A percentile compares a stretch with the other conserved stretches of the same genome.
These are phyloP conservation scores for Isochrysis galbana DNA, from an alignment of 78 protist genomes.

Conservation along the genomic window DNA sequence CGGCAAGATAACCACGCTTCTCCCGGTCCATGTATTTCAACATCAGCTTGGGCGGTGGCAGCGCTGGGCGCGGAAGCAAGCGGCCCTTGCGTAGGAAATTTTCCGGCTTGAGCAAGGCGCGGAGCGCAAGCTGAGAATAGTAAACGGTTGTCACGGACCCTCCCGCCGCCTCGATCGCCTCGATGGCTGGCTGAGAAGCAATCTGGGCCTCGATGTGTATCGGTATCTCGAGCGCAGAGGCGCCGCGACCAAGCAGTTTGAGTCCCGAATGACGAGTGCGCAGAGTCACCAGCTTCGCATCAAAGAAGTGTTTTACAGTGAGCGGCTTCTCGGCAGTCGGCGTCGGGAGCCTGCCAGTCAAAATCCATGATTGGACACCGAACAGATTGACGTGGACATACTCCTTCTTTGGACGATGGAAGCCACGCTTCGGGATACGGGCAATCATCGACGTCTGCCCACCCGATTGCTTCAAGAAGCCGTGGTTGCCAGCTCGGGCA, in stretches of 20 bases:
- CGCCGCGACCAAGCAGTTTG: constrained; percentile 15
- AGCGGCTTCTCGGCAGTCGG: neutral
- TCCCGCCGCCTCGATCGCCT: constrained; percentile 14
- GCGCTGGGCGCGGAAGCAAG: neutral
- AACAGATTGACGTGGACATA: neutral
- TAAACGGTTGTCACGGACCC: neutral
- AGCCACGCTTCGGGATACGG: neutral
- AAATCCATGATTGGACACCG: neutral
- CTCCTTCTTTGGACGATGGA: neutral
- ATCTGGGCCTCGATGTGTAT: neutral
- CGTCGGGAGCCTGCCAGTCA: neutral
- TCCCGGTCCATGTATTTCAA: neutral
- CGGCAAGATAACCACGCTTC: neutral
- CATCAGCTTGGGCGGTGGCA: neutral
- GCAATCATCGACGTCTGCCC: neutral
- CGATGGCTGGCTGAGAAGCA: neutral
- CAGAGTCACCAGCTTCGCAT: neutral
- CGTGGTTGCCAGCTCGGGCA: neutral
- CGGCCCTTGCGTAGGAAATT: neutral
- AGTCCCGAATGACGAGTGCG: neutral
- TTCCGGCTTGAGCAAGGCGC: constrained; percentile 11
- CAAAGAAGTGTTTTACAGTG: neutral
- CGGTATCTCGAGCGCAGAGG: neutral
- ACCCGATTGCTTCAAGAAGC: neutral
- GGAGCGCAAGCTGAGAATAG: neutral